These are phyloP conservation scores for Mucor lusitanicus DNA, from an alignment of 371 early-diverging fungal genomes.

Conservation along the genomic window DNA sequence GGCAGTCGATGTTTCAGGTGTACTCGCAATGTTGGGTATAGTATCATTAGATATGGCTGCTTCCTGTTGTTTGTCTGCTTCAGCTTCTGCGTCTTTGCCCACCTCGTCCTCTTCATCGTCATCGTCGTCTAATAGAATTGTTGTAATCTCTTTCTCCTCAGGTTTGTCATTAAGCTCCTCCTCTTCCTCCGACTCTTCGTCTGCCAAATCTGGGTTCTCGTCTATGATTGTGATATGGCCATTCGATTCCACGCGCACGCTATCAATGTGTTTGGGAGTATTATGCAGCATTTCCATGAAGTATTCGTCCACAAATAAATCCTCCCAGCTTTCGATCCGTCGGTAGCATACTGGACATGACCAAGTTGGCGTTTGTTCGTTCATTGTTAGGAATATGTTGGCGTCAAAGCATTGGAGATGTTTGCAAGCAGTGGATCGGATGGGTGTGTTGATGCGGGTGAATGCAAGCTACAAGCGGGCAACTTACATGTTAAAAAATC, in stretches of 20 bases:
- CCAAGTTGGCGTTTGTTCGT: slow-evolving; percentile 72
- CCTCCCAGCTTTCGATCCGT: slow-evolving; percentile 57
- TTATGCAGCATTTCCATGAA: slow-evolving; percentile 63
- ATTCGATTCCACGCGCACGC: slow-evolving; percentile 62
- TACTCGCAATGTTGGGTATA: background rate
- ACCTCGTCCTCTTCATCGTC: background rate
- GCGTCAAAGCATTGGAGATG: slow-evolving; percentile 83
- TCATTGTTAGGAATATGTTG: slow-evolving; percentile 65
- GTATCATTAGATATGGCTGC: background rate
- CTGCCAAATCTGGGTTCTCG: slow-evolving; percentile 20
- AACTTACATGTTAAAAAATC: background rate
- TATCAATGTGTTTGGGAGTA: slow-evolving; percentile 52
- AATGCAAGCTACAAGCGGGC: slow-evolving; percentile 52
- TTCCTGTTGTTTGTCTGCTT: background rate
- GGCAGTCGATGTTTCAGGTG: background rate
- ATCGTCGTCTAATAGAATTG: slow-evolving; percentile 21
- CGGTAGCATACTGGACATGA: slow-evolving; percentile 74
- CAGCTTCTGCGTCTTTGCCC: background rate
- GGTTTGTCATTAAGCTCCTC: background rate
- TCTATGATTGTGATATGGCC: slow-evolving; percentile 55
- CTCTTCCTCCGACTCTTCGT: slow-evolving; percentile 22
- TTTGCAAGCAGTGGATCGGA: slow-evolving; percentile 60
- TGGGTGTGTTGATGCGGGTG: slow-evolving; percentile 63
- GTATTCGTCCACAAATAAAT: slow-evolving; percentile 68
- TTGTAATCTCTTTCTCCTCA: slow-evolving; percentile 3